A percentile compares a stretch with the other conserved stretches of the same genome.
Evolutionary conservation across 1,139 yeast species (phyloP).

Genomic region (Nematodospora anomalae): DNA sequence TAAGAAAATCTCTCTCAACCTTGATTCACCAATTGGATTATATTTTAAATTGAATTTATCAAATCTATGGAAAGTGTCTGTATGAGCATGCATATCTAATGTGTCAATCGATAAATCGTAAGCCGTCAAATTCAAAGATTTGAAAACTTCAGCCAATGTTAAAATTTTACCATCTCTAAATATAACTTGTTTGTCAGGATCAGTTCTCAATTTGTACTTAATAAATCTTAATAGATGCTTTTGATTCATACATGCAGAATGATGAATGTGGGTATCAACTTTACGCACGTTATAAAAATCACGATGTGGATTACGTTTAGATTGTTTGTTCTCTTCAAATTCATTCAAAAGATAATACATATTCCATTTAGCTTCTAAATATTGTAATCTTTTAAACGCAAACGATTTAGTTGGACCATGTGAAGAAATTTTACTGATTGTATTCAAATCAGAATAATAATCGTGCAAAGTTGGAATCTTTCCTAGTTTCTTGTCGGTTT

Average conservation of each 20-base stretch:
- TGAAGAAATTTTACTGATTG: constrained; percentile 67
- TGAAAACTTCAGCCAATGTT: constrained; percentile 82
- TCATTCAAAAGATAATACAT: constrained; percentile 84
- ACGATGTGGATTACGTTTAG: constrained; percentile 79
- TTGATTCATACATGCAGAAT: constrained; percentile 98
- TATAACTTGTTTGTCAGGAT: constrained; percentile 85
- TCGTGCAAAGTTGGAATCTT: constrained; percentile 78
- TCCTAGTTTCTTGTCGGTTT: constrained; percentile 41
- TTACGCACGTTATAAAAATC: constrained; percentile 98
- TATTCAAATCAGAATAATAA: constrained; percentile 79
- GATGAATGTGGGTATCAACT: constrained; percentile 98
- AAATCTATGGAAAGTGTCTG: constrained; percentile 95
- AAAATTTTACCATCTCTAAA: constrained; percentile 91
- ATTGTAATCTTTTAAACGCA: constrained; percentile 90
- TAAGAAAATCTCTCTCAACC: constrained; percentile 90
- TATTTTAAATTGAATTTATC: constrained; percentile 97
- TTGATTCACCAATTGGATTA: constrained; percentile 97
- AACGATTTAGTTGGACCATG: constrained; percentile 98
- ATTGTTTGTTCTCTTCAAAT: constrained; percentile 86
- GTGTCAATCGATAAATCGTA: constrained; percentile 96
- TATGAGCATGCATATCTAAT: constrained; percentile 98
- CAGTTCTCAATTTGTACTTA: constrained; percentile 69
- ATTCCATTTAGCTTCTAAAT: constrained; percentile 96
- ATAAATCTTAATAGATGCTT: constrained; percentile 92
- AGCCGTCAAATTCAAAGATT: constrained; percentile 86